These are phyloP conservation scores for Malus hybrid DNA, from an alignment of 331 rosid genomes.

Conservation along the genomic window DNA sequence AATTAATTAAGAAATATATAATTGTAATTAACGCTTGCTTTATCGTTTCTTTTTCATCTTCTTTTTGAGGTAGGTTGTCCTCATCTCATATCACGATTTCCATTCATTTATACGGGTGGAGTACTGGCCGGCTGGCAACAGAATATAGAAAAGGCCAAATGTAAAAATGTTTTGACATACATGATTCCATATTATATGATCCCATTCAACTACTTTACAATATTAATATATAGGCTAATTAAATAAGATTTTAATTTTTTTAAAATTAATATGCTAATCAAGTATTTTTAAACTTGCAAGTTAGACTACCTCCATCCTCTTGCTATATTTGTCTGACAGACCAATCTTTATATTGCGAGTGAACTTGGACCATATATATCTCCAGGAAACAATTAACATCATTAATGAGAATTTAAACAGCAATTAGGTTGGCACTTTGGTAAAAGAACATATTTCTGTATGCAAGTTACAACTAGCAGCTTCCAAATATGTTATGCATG, in stretches of 20 bases:
- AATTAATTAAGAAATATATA: background rate
- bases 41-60: background rate
- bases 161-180: background rate
- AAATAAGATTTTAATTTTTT: background rate
- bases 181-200: background rate
- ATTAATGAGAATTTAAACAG: too few species aligned
- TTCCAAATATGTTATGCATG: too few species aligned
- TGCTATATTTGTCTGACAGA: too few species aligned
- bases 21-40: background rate
- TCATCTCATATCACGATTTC: background rate
- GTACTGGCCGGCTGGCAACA: background rate
- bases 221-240: background rate
- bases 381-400: too few species aligned
- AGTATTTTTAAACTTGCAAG: background rate
- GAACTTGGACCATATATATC: too few species aligned
- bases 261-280: background rate
- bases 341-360: too few species aligned
- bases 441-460: too few species aligned
- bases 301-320: too few species aligned
- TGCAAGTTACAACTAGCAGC: too few species aligned
- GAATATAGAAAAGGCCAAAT: background rate
- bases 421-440: too few species aligned
- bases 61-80: background rate
- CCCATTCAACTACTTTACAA: background rate
- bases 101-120: background rate